A percentile compares a stretch with the other conserved stretches of the same genome.
Evolutionary conservation across 108 stramenopile species (phyloP).

Genomic region (Cyclostephanos tholiformis): DNA sequence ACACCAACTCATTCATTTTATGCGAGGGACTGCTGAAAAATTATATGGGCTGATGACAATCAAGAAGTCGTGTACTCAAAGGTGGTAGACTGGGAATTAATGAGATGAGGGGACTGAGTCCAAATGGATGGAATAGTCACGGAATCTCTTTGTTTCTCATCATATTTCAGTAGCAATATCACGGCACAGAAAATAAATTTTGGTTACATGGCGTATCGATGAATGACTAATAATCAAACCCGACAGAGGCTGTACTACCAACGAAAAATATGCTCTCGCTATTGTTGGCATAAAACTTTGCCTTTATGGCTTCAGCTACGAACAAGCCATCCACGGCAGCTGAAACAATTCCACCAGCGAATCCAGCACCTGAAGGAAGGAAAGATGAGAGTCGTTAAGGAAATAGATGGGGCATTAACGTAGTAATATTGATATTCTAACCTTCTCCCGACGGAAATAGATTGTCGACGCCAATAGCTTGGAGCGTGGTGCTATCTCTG

Average conservation of each 20-base stretch:
- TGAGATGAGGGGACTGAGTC: too few relatives aligned
- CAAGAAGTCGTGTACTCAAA: too few relatives aligned
- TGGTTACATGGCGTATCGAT: too few relatives aligned
- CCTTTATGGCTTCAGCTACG: conserved; percentile 81
- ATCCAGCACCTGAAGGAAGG: conserved; percentile 80
- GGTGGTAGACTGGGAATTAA: too few relatives aligned
- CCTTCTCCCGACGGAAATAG: conserved; percentile 91
- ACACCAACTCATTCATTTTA: too few relatives aligned
- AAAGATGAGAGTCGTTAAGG: not conserved
- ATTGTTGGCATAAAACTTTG: conserved; percentile 37
- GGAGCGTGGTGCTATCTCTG: conserved; percentile 68
- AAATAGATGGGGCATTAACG: not conserved
- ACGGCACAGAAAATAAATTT: too few relatives aligned
- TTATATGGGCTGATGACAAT: too few relatives aligned
- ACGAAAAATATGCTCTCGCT: conserved; percentile 6
- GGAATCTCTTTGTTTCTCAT: too few relatives aligned
- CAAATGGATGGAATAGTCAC: too few relatives aligned
- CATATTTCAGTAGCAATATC: too few relatives aligned
- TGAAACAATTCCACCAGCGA: conserved; percentile 96
- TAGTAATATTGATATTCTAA: conserved; percentile 1
- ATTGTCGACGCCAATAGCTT: conserved; percentile 65
- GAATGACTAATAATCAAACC: conserved; percentile 34
- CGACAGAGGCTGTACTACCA: conserved; percentile 9
- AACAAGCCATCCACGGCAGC: conserved; percentile 93
- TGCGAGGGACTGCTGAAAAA: too few relatives aligned